Evolutionary conservation across 805 yeast genomes (phyloP).

Genomic region (Wickerhamiella hasegawae): DNA sequence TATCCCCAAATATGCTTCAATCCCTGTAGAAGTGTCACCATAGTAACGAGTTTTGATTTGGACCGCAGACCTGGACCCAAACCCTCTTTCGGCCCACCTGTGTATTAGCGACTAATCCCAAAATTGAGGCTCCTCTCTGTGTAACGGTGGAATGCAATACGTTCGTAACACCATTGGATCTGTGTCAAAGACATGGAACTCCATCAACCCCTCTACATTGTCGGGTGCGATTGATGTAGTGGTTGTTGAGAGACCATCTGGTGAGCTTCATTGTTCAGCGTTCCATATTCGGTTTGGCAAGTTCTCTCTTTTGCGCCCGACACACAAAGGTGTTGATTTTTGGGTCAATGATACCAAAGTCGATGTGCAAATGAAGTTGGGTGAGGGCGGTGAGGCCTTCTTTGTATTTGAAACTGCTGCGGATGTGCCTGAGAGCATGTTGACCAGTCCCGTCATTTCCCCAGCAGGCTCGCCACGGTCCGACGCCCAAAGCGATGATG

Average conservation of each 20-base stretch:
- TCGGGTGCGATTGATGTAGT: conserved; percentile 96
- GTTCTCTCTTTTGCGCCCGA: conserved; percentile 80
- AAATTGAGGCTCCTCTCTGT: too few relatives aligned
- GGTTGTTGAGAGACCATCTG: conserved; percentile 79
- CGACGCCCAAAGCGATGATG: conserved; percentile 11
- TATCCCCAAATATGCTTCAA: too few relatives aligned
- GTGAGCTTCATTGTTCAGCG: conserved; percentile 74
- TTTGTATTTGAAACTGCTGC: conserved; percentile 79
- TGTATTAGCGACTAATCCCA: too few relatives aligned
- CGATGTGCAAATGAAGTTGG: conserved; percentile 84
- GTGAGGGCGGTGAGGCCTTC: conserved; percentile 96
- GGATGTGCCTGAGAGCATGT: conserved; percentile 57
- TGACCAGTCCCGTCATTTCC: conserved; percentile 78
- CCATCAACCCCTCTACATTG: conserved; percentile 88
- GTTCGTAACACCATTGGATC: conserved; percentile 91
- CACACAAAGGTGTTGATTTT: conserved; percentile 85
- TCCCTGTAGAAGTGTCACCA: too few relatives aligned
- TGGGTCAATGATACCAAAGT: conserved; percentile 70
- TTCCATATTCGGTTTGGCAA: conserved; percentile 95
- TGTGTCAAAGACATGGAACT: conserved; percentile 93
- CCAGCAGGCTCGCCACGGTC: conserved; percentile 34
- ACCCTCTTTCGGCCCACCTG: too few relatives aligned
- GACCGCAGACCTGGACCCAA: too few relatives aligned
- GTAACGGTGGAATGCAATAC: conserved; percentile 97
- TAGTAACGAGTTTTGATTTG: too few relatives aligned